These are phyloP conservation scores for Sporothrix mexicana DNA, from an alignment of 2,329 filamentous ascomycete genomes.

Conservation along the genomic window DNA sequence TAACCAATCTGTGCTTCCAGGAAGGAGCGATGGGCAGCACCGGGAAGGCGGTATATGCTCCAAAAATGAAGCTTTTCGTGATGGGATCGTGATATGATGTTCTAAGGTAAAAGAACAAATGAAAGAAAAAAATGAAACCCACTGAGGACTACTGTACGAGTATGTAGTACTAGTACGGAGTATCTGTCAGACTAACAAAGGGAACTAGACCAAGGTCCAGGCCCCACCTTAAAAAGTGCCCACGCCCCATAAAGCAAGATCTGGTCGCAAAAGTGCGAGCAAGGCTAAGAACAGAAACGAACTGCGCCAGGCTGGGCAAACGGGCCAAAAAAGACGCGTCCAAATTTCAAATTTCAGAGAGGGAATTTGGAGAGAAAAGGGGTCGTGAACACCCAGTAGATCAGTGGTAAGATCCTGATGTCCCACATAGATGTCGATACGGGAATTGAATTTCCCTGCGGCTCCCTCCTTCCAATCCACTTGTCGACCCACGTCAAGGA, in stretches of 20 bases:
- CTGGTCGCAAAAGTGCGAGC: not conserved
- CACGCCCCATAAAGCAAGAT: not conserved
- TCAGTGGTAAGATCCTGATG: not conserved
- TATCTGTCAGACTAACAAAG: slow-evolving; percentile 14
- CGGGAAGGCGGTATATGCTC: not conserved
- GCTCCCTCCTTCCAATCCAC: slow-evolving; percentile 16
- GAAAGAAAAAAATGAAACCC: not conserved
- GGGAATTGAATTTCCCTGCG: not conserved
- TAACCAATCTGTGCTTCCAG: not conserved
- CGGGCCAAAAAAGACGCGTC: slow-evolving; percentile 6
- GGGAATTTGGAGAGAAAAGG: not conserved
- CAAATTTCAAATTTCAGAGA: not conserved
- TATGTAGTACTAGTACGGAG: too few species aligned
- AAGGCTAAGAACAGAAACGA: slow-evolving; percentile 9
- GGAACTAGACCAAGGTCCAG: not conserved
- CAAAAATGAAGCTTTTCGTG: not conserved
- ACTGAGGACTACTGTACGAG: not conserved
- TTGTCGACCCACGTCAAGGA: slow-evolving; percentile 16
- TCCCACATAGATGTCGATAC: slow-evolving; percentile 3
- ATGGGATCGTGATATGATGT: not conserved
- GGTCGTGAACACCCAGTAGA: not conserved
- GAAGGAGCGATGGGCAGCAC: slow-evolving; percentile 9
- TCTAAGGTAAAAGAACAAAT: not conserved
- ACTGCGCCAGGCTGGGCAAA: slow-evolving; percentile 28
- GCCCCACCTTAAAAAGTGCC: not conserved